Evolutionary conservation across 2,329 filamentous ascomycete species (phyloP).

Genomic region (Beauveria medogensis): DNA sequence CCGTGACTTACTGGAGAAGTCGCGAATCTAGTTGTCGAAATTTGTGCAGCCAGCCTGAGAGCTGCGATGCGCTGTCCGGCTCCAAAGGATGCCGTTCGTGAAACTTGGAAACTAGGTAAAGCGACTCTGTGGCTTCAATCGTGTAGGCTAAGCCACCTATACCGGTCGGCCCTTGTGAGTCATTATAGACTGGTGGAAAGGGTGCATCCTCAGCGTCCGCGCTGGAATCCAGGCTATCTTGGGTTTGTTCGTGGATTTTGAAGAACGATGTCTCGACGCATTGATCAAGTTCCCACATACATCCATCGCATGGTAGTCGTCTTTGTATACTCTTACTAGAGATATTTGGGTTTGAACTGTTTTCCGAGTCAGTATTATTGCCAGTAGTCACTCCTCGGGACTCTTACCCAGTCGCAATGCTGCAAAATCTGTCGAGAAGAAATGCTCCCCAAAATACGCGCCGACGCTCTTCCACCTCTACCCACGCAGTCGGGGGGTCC

Average conservation of each 20-base stretch:
- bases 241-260: conserved; percentile 19
- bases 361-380: conserved; percentile 19
- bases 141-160: conserved; percentile 35
- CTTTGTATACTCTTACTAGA: conserved; percentile 16
- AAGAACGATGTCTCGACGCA: conserved; percentile 21
- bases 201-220: conserved; percentile 19
- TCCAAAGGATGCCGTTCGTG: conserved; percentile 35
- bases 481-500: conserved; percentile 21
- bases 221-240: conserved; percentile 17
- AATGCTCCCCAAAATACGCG: conserved; percentile 35
- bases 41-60: conserved; percentile 33
- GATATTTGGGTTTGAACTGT: conserved; percentile 22
- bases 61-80: conserved; percentile 25
- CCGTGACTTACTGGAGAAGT: conserved; percentile 28
- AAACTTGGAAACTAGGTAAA: conserved; percentile 33
- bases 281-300: conserved; percentile 28
- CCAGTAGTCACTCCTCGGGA: not conserved
- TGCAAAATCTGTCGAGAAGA: conserved; percentile 31
- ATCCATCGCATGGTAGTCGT: conserved; percentile 31
- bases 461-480: conserved; percentile 29
- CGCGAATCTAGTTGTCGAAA: conserved; percentile 37
- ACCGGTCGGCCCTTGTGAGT: not conserved
- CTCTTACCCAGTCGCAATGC: conserved; percentile 32
- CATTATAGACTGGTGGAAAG: not conserved
- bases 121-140: conserved; percentile 37